Evolutionary conservation across 2,329 filamentous ascomycete species (phyloP), one percentile per base, ranked within the genome.

Genomic region (Pestalotiopsis sp.): DNA sequence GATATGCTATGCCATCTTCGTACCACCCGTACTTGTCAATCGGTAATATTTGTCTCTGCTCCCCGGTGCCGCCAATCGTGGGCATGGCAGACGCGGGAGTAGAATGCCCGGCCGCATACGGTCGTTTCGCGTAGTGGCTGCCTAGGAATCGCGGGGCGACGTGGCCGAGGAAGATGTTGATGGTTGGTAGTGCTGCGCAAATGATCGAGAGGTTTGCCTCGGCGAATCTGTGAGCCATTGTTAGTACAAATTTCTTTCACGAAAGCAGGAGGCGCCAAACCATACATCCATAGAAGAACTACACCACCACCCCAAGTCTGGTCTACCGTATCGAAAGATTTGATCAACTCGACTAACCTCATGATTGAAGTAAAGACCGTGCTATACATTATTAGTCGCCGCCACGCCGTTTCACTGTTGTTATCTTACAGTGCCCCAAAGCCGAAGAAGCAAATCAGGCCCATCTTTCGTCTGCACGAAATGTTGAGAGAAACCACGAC

Each of bases 211-310:
- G 62, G 69, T 70, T 70, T 38, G 66, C 27, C 52, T 70, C 69
- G 57, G 64, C 69, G 17, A 66, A 52, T 20, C 66, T 70, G 38
- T n/a, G n/a, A 12, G 14, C 3, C 20, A 14, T 41, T 41, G 39
- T 41, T 3, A 41, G 39, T 41, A 14, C 9, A 41, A 1, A 41
- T 11, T 1, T 41, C 9, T 41, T 14, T 5, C 2, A 14, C 2
- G 38, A 9, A 14, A 5, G 13, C 38, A 41, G 38, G 45, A 13
- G 52, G 23, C n/a, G 12, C n/a, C n/a, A n/a, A n/a, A n/a, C n/a
- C n/a, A n/a, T n/a, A n/a, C 68, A 70, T 70, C 69, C 69, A 70
- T 3, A 70, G 45, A 25, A 68, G 45, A 20, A 70, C 67, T 3
- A 60, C 27, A 25, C 69, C 69, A 17, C 57, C 69, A 41, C 69